Evolutionary conservation across 495 filamentous ascomycete genomes (phyloP).

Genomic region (Podospora appendiculata): DNA sequence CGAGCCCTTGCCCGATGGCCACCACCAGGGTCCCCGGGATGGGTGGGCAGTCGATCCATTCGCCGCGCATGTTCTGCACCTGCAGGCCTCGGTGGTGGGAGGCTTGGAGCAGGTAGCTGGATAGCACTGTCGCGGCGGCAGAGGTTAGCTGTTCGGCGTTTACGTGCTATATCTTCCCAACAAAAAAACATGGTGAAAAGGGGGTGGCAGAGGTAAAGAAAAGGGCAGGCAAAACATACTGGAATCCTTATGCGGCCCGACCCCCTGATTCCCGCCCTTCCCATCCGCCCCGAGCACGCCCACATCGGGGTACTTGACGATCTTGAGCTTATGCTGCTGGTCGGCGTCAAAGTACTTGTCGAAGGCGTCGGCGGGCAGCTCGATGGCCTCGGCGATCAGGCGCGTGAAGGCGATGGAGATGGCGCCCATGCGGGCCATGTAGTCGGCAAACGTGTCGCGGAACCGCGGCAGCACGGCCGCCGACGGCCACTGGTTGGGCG

Average conservation of each 20-base stretch:
- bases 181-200: not conserved
- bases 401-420: slow-evolving; percentile 71
- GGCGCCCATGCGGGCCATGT: slow-evolving; percentile 63
- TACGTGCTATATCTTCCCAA: no score
- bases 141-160: not conserved
- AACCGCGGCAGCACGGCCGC: slow-evolving; percentile 60
- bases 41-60: slow-evolving; percentile 74
- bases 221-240: slow-evolving; percentile 23
- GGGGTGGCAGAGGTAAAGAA: no score
- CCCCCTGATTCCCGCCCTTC: slow-evolving; percentile 53
- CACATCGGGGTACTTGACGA: slow-evolving; percentile 78
- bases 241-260: slow-evolving; percentile 90
- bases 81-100: slow-evolving; percentile 75
- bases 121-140: slow-evolving; percentile 50
- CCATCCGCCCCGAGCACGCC: slow-evolving; percentile 39
- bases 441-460: slow-evolving; percentile 58
- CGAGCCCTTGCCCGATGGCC: slow-evolving; percentile 87
- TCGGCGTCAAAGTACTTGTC: slow-evolving; percentile 71
- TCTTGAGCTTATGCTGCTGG: slow-evolving; percentile 88
- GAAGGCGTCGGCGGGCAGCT: slow-evolving; percentile 64
- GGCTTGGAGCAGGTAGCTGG: slow-evolving; percentile 80
- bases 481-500: slow-evolving; percentile 89
- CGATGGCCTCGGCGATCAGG: slow-evolving; percentile 82
- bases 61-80: slow-evolving; percentile 71
- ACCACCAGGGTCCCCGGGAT: slow-evolving; percentile 64